Percentiles rank a stretch among this genome's conserved stretches.
phyloP scores from a whole-genome alignment of 768 basidiomycete species.

The Hypholoma sublateritium region DNA sequence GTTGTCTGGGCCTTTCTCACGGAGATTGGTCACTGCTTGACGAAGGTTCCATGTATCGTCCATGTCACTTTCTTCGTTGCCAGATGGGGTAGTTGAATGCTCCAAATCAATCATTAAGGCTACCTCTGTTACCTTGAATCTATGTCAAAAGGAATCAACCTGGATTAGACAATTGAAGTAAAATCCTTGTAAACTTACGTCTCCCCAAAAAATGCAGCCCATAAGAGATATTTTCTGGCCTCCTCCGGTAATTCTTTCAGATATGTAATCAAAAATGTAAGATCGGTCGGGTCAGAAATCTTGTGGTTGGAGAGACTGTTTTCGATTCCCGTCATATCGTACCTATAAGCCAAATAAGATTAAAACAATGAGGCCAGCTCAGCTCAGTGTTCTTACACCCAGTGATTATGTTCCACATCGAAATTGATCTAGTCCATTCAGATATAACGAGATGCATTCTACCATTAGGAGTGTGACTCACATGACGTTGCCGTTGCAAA shows the following conservation, averaged over 20 bases:
- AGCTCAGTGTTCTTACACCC: slow-evolving; percentile 49
- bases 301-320: slow-evolving; percentile 50
- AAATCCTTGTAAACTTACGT: slow-evolving; percentile 42
- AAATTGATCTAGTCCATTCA: slow-evolving; percentile 53
- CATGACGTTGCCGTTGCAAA: slow-evolving; percentile 62
- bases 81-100: slow-evolving; percentile 51
- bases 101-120: slow-evolving; percentile 76
- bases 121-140: slow-evolving; percentile 74
- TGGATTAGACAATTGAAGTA: neutral
- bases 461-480: slow-evolving; percentile 27
- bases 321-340: slow-evolving; percentile 57
- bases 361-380: neutral
- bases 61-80: slow-evolving; percentile 46
- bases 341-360: slow-evolving; percentile 32
- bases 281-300: slow-evolving; percentile 59
- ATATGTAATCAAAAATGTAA: slow-evolving; percentile 59
- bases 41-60: slow-evolving; percentile 54
- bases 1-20: slow-evolving; percentile 39
- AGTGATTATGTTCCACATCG: slow-evolving; percentile 62
- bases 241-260: slow-evolving; percentile 62
- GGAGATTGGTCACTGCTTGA: slow-evolving; percentile 47
- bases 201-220: slow-evolving; percentile 75
- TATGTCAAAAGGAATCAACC: slow-evolving; percentile 20
- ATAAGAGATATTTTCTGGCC: slow-evolving; percentile 63
- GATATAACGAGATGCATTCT: neutral